Evolutionary conservation across 2,329 filamentous ascomycete genomes (phyloP), one percentile per base, ranked within the genome.

Genomic region (Aureobasidium melanogenum): DNA sequence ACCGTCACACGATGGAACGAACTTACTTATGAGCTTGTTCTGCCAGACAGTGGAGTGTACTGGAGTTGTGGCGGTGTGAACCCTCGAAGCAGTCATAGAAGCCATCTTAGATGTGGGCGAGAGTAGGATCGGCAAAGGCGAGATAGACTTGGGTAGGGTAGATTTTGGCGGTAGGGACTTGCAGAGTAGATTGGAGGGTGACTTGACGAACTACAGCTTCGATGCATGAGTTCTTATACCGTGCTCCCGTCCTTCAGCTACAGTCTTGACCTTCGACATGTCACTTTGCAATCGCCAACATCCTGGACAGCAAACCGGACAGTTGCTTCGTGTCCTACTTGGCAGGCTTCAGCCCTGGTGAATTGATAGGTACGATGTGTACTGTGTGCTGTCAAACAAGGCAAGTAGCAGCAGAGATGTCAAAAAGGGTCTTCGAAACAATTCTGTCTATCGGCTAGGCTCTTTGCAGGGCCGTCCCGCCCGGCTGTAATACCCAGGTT

Each of bases 1-100:
- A 7, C 5, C 6, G 22, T 15, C 3, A 12, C 8, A 44, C 15
- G 6, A 15, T 19, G 17, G 22, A 7, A 12, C 12, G n/a, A 51
- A 63, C 70, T 61, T 60, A 75, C 73, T 67, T 48, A 67, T 71
- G 62, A 75, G 65, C 60, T 61, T 64, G 43, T 66, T 65, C 52
- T 68, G 67, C 67, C 67, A 68, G 38, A 64, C 62, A 38, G 50
- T 59, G n/a, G 64, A 63, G n/a, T 60, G 52, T 10, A 46, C 63
- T 22, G 62, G 48, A 19, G 62, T 63, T 22, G 60, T 41, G 46
- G 38, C 56, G 30, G 63, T 58, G 34, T 62, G 62, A 9, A 50
- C 28, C 30, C 61, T 62, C 3, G 56, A 61, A 24, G 56, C 54
- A 19, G 63, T 60, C 34, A 58, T 52, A n/a, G 60, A 62, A 50